Percentiles rank a stretch among this genome's conserved stretches.
Conservation (phyloP, 2,329 filamentous ascomycete genomes). For the Nothophoma quercina region DNA sequence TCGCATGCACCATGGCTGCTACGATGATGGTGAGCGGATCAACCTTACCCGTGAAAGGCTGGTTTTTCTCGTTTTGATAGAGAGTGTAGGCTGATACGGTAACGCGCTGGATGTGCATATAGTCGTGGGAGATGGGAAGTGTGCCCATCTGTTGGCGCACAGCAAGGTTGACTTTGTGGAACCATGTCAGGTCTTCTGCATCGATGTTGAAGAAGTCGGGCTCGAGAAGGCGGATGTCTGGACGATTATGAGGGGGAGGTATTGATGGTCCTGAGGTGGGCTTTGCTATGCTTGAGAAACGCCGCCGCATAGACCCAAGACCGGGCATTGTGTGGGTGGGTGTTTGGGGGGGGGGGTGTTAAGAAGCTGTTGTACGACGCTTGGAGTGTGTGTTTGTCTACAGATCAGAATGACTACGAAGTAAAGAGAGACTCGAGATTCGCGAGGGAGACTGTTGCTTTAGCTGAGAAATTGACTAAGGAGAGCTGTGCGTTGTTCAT, state of each 20-base stretch:
- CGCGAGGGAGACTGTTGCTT: not conserved
- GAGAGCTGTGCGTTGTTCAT: not conserved
- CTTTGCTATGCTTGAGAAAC: conserved; percentile 16
- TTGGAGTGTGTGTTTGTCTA: not conserved
- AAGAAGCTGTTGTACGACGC: conserved; percentile 11
- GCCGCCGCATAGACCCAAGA: conserved; percentile 20
- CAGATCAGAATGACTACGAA: not conserved
- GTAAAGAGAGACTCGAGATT: not conserved
- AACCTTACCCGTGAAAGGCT: conserved; percentile 37
- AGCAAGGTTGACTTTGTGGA: conserved; percentile 39
- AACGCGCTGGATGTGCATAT: conserved; percentile 80
- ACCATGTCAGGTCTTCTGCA: conserved; percentile 17
- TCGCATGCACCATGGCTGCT: conserved; percentile 71
- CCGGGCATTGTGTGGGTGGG: conserved; percentile 11
- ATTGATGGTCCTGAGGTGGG: not conserved
- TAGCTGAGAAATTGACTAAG: not conserved
- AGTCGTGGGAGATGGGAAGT: conserved; percentile 86
- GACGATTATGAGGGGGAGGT: conserved; percentile 3
- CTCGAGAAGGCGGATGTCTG: conserved; percentile 17
- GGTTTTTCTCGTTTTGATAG: conserved; percentile 58
- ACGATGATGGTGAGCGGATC: conserved; percentile 69
- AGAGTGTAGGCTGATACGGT: conserved; percentile 71
- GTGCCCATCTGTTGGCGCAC: conserved; percentile 64
- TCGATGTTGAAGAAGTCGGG: conserved; percentile 24
- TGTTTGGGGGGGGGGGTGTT: conserved; percentile 5